These are phyloP conservation scores for Penicillium atrosanguineum DNA, from an alignment of 495 filamentous ascomycete genomes.

Conservation along the genomic window DNA sequence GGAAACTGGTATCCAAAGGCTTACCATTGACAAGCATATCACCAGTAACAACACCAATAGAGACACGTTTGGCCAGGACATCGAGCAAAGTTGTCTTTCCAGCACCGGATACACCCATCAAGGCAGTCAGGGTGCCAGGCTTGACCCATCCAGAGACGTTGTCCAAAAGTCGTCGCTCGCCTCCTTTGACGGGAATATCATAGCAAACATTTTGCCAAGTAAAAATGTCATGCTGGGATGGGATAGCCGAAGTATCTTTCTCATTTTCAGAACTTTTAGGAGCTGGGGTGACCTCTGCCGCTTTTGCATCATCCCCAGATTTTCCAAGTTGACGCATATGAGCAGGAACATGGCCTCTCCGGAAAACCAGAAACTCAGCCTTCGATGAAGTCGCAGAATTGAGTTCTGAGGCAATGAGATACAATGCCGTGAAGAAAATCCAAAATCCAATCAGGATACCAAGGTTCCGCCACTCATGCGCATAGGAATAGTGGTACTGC, in stretches of 20 bases:
- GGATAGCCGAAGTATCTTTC: conserved; percentile 28
- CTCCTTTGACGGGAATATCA: conserved; percentile 59
- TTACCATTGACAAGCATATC: conserved; percentile 55
- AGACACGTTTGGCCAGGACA: conserved; percentile 54
- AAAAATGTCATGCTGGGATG: conserved; percentile 61
- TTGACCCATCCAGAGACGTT: conserved; percentile 66
- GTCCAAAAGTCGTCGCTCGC: conserved; percentile 56
- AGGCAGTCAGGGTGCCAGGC: conserved; percentile 65
- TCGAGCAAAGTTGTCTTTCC: conserved; percentile 69
- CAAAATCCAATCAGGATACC: conserved; percentile 65
- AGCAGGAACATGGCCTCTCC: conserved; percentile 37
- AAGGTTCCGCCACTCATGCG: conserved; percentile 64
- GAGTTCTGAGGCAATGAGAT: conserved; percentile 45
- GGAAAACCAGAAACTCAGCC: conserved; percentile 44
- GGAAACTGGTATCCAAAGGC: conserved; percentile 70
- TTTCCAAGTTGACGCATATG: conserved; percentile 34
- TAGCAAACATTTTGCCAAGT: conserved; percentile 77
- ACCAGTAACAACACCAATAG: conserved; percentile 52
- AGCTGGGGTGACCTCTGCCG: conserved; percentile 13
- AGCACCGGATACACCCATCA: conserved; percentile 62
- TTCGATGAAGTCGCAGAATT: conserved; percentile 44
- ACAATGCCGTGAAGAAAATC: conserved; percentile 55
- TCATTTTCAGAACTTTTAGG: conserved; percentile 24
- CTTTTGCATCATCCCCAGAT: conserved; percentile 11
- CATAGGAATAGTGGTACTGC: conserved; percentile 54